Evolutionary conservation across 495 filamentous ascomycete species (phyloP).

Genomic region (Aspergillus funiculosus): DNA sequence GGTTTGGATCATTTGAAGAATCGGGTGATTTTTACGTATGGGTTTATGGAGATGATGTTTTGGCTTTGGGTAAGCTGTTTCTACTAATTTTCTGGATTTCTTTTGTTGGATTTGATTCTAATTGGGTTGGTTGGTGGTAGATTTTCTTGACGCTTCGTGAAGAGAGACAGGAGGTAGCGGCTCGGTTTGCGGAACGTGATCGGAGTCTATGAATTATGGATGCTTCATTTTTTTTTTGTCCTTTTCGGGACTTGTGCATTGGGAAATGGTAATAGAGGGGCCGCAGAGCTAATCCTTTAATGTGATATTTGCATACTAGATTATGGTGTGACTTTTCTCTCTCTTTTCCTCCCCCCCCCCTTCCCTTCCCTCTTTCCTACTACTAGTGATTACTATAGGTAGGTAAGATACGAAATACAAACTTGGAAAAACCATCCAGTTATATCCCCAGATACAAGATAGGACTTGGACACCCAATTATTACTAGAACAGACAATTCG

Average conservation of each 20-base stretch:
- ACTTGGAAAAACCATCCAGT: too few relatives aligned
- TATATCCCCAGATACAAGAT: too few relatives aligned
- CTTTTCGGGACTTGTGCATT: not conserved
- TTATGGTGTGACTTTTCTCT: slow-evolving; percentile 5
- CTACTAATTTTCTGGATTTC: too few relatives aligned
- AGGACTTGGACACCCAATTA: too few relatives aligned
- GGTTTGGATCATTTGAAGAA: slow-evolving; percentile 64
- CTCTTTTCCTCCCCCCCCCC: too few relatives aligned
- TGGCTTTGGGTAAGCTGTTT: slow-evolving; percentile 73
- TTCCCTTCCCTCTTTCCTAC: too few relatives aligned
- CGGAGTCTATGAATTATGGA: slow-evolving; percentile 13
- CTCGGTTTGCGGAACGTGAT: slow-evolving; percentile 33
- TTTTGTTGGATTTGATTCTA: slow-evolving; percentile 23
- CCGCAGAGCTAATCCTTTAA: not conserved
- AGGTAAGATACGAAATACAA: too few relatives aligned
- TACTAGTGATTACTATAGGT: too few relatives aligned
- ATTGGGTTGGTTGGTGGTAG: slow-evolving; percentile 35
- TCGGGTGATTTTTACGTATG: slow-evolving; percentile 73
- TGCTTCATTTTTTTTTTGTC: not conserved
- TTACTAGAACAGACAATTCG: not conserved
- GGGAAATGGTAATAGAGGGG: too few relatives aligned
- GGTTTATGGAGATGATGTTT: slow-evolving; percentile 73
- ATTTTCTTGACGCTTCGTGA: slow-evolving; percentile 39
- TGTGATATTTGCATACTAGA: slow-evolving; percentile 8
- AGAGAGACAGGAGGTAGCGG: slow-evolving; percentile 38